phyloP scores from a whole-genome alignment of 2,329 filamentous ascomycete genomes.

The Xylaria sp. region DNA sequence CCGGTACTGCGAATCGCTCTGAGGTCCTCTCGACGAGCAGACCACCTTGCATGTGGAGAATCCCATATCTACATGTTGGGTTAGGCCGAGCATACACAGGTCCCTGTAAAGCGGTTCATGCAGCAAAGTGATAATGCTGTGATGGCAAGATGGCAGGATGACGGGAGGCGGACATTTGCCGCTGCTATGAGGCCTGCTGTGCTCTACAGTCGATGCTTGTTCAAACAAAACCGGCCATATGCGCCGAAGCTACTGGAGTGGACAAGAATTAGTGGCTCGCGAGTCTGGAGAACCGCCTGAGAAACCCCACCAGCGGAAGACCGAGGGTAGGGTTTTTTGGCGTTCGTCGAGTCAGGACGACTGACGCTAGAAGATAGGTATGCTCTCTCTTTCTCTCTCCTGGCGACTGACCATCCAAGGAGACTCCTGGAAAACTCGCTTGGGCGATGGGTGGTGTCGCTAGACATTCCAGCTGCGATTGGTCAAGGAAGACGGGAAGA shows the following conservation, averaged over 20 bases:
- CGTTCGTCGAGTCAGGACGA: slow-evolving; percentile 26
- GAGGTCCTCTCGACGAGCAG: not conserved
- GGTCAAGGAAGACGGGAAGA: not conserved
- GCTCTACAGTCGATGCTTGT: not conserved
- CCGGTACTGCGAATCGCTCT: not conserved
- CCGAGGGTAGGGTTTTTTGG: slow-evolving; percentile 14
- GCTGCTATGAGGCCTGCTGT: slow-evolving; percentile 12
- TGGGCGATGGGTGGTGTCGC: not conserved
- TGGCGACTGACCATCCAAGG: slow-evolving; percentile 1
- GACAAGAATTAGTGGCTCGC: slow-evolving; percentile 26
- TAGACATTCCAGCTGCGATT: not conserved
- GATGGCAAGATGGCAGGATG: not conserved
- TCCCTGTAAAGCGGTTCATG: slow-evolving; percentile 11
- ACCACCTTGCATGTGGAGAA: slow-evolving; percentile 1
- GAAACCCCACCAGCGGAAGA: slow-evolving; percentile 20
- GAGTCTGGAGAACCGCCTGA: slow-evolving; percentile 15
- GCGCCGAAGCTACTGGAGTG: slow-evolving; percentile 23
- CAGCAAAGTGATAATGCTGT: slow-evolving; percentile 9
- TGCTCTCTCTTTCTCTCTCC: not conserved
- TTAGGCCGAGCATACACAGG: not conserved
- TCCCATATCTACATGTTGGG: not conserved
- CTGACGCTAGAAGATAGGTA: slow-evolving; percentile 10
- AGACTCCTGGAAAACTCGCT: not conserved
- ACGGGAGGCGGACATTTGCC: slow-evolving; percentile 8
- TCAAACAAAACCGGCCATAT: slow-evolving; percentile 28